Conservation (phyloP, 23 red algal species). For the Cyanidiococcus yangmingshanensis region DNA sequence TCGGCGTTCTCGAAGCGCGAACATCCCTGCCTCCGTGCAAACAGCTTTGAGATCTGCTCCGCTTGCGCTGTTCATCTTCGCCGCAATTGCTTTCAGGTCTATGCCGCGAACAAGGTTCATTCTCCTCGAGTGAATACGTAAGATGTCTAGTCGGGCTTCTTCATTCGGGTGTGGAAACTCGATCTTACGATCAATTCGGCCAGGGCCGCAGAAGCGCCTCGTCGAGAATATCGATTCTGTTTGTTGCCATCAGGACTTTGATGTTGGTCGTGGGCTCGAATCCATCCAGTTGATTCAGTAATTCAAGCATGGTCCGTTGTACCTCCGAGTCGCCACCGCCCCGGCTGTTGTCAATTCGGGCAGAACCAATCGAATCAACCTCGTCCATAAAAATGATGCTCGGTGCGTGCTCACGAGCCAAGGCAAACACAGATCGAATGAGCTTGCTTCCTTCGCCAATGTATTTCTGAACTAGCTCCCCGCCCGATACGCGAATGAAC, state of each 20-base stretch:
- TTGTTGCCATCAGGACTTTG: constrained; percentile 62
- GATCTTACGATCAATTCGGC: constrained; percentile 60
- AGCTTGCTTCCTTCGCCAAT: constrained; percentile 53
- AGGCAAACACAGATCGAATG: constrained; percentile 50
- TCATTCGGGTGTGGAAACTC: constrained; percentile 69
- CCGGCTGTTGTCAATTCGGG: constrained; percentile 43
- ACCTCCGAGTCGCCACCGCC: constrained; percentile 71
- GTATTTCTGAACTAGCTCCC: constrained; percentile 62
- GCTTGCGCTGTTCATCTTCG: constrained; percentile 57
- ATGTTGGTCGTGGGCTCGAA: constrained; percentile 60
- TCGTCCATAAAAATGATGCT: constrained; percentile 71
- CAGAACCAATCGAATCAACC: constrained; percentile 47
- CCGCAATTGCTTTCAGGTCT: constrained; percentile 60
- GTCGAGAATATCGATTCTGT: constrained; percentile 55
- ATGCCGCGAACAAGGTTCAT: constrained; percentile 97
- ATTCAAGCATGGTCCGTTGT: constrained; percentile 55
- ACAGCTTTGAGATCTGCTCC: constrained; percentile 85
- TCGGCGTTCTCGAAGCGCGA: constrained; percentile 77
- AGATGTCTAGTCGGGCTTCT: constrained; percentile 55
- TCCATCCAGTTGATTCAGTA: constrained; percentile 60
- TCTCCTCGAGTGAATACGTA: constrained; percentile 77
- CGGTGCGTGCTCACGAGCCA: constrained; percentile 67
- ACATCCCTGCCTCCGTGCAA: constrained; percentile 98
- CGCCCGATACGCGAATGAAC: constrained; percentile 50
- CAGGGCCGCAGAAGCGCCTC: constrained; percentile 50